Conservation (phyloP, 768 basidiomycete species). For the Tremella yokohamensis region DNA sequence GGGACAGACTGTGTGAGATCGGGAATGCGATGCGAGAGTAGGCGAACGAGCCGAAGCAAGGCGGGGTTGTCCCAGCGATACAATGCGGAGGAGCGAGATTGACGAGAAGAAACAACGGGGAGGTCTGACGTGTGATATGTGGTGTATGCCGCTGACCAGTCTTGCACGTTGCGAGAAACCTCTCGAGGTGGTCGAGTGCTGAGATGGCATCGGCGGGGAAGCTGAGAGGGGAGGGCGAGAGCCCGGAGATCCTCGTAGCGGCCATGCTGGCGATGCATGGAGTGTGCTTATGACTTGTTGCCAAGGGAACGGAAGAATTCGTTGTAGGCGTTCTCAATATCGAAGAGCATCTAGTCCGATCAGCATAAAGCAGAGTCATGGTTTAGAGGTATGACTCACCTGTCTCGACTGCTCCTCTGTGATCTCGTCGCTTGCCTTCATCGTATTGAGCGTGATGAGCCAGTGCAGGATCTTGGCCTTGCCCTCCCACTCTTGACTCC, state of each 20-base stretch:
- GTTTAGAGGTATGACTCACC: constrained; percentile 54
- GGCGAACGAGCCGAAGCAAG: constrained; percentile 1
- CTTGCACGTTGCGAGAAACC: neutral
- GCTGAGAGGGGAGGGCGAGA: constrained; percentile 19
- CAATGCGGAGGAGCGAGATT: neutral
- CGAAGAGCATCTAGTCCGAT: constrained; percentile 74
- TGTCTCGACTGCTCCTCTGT: constrained; percentile 92
- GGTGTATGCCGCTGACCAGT: neutral
- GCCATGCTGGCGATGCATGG: neutral
- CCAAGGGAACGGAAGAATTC: constrained; percentile 66
- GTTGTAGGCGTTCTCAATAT: constrained; percentile 92
- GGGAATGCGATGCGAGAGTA: too few species aligned
- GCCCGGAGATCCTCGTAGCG: constrained; percentile 24
- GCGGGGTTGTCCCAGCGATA: constrained; percentile 1
- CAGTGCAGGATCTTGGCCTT: constrained; percentile 88
- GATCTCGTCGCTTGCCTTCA: constrained; percentile 95
- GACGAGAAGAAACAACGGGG: neutral
- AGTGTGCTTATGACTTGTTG: constrained; percentile 19
- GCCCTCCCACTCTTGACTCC: constrained; percentile 94
- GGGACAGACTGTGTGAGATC: neutral
- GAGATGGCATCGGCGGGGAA: neutral
- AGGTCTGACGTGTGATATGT: constrained; percentile 1
- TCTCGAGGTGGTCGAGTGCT: too few species aligned
- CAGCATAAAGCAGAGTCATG: neutral
- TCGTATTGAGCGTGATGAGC: constrained; percentile 92